Evolutionary conservation across 2,329 filamentous ascomycete species (phyloP).

Genomic region (Polytolypa hystricis): DNA sequence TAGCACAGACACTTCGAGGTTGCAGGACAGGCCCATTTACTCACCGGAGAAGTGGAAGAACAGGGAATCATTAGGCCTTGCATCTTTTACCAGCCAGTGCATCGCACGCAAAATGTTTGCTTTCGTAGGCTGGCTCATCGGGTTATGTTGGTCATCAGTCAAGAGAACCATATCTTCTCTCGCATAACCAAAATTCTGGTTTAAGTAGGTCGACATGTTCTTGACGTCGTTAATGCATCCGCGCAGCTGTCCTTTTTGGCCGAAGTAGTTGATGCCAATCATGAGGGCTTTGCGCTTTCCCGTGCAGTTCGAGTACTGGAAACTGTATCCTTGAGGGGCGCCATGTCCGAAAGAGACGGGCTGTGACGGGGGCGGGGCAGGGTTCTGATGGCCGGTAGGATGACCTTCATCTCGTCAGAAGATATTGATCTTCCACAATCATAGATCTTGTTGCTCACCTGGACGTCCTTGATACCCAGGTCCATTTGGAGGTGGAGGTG

Average conservation of each 20-base stretch:
- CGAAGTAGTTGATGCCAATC: slow-evolving; percentile 95
- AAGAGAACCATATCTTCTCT: slow-evolving; percentile 94
- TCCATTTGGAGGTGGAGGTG: slow-evolving; percentile 23
- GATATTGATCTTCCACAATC: background rate
- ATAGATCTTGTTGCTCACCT: slow-evolving; percentile 19
- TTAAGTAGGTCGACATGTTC: slow-evolving; percentile 89
- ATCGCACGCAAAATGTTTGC: slow-evolving; percentile 90
- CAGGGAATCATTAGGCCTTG: slow-evolving; percentile 79
- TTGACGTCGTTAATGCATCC: slow-evolving; percentile 97
- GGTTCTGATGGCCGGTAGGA: slow-evolving; percentile 41
- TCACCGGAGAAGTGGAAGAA: slow-evolving; percentile 95
- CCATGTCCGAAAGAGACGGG: slow-evolving; percentile 68
- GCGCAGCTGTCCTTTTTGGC: slow-evolving; percentile 76
- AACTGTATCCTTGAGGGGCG: slow-evolving; percentile 68
- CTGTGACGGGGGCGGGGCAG: slow-evolving; percentile 54
- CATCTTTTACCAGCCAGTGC: slow-evolving; percentile 96
- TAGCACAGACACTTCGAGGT: slow-evolving; percentile 6
- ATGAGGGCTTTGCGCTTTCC: slow-evolving; percentile 79
- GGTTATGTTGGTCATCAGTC: slow-evolving; percentile 93
- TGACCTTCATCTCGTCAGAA: slow-evolving; percentile 6
- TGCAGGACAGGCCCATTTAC: too few relatives aligned
- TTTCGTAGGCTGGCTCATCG: slow-evolving; percentile 94
- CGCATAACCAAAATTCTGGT: slow-evolving; percentile 82
- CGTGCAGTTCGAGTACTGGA: slow-evolving; percentile 85
- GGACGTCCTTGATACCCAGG: slow-evolving; percentile 30